Conservation (phyloP, 768 basidiomycete genomes). For the Mycena vulgaris region DNA sequence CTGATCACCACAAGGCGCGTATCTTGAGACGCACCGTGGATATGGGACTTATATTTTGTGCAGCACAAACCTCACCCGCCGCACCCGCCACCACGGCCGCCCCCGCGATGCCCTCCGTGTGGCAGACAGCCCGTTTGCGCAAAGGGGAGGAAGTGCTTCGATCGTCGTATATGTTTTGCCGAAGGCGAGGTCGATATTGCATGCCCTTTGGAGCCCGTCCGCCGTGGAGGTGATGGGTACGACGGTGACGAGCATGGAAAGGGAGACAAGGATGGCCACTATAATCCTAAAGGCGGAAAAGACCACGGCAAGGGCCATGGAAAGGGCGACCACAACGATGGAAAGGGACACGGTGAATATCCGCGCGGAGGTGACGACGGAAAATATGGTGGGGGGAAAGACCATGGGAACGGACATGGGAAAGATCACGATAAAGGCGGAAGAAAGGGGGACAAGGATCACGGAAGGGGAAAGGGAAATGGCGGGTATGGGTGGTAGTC, state of each 20-base stretch:
- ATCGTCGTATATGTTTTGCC: constrained; percentile 9
- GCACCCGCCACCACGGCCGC: background rate
- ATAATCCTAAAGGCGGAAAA: background rate
- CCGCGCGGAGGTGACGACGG: too few species aligned
- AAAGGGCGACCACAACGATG: background rate
- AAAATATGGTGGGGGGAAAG: too few species aligned
- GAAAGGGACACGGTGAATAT: too few species aligned
- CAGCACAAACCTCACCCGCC: background rate
- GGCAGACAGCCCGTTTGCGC: constrained; percentile 2
- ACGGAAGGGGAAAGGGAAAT: too few species aligned
- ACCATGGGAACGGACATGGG: too few species aligned
- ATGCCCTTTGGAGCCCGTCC: background rate
- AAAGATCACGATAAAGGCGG: too few species aligned
- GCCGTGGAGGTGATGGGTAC: background rate
- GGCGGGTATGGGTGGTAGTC: too few species aligned
- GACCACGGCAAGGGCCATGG: background rate
- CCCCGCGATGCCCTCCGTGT: background rate
- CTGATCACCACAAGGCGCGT: constrained; percentile 12
- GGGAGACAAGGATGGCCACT: background rate
- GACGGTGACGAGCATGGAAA: background rate
- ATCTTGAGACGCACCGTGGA: too few species aligned
- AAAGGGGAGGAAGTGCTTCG: constrained; percentile 9
- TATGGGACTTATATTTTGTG: too few species aligned
- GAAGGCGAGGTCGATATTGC: background rate
- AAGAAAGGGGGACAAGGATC: too few species aligned